Evolutionary conservation across 75 land plant species (phyloP).

Genomic region (Azolla pinnata): DNA sequence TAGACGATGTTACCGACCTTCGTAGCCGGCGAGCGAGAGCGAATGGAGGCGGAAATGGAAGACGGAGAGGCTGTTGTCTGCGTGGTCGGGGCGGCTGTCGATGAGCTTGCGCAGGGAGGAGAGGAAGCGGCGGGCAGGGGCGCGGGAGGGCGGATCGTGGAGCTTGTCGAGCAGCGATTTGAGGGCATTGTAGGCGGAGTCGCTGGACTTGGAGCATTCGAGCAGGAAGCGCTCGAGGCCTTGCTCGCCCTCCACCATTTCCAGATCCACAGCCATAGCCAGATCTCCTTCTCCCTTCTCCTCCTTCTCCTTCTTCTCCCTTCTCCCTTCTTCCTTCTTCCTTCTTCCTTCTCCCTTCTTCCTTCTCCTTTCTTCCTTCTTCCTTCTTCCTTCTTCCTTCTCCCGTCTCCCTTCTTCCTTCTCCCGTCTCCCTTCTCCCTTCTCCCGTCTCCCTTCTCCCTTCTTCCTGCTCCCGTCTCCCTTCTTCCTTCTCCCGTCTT

Average conservation of each 20-base stretch:
- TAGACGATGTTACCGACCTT: conserved; percentile 49
- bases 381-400: too few relatives aligned
- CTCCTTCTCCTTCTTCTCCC: too few relatives aligned
- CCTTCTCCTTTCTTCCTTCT: too few relatives aligned
- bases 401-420: too few relatives aligned
- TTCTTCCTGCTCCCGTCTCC: not conserved
- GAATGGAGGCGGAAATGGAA: conserved; percentile 69
- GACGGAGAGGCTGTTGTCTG: conserved; percentile 33
- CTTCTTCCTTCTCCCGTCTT: not conserved
- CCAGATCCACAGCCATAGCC: too few relatives aligned
- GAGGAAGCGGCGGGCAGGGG: conserved; percentile 47
- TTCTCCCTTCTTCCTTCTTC: too few relatives aligned
- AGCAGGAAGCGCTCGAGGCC: too few relatives aligned
- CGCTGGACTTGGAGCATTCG: conserved; percentile 60
- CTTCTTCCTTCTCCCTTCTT: too few relatives aligned
- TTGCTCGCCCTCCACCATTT: too few relatives aligned
- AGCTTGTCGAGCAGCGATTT: conserved; percentile 53
- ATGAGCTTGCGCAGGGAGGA: conserved; percentile 40
- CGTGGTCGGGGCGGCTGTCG: conserved; percentile 22
- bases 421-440: too few relatives aligned
- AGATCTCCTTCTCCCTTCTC: too few relatives aligned
- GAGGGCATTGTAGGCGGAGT: conserved; percentile 55
- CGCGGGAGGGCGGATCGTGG: conserved; percentile 45
- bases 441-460: too few relatives aligned
- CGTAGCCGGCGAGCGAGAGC: conserved; percentile 44